Base-by-base conservation (phyloP, 176 grass and related monocot genomes). In the Carex parvula region DNA sequence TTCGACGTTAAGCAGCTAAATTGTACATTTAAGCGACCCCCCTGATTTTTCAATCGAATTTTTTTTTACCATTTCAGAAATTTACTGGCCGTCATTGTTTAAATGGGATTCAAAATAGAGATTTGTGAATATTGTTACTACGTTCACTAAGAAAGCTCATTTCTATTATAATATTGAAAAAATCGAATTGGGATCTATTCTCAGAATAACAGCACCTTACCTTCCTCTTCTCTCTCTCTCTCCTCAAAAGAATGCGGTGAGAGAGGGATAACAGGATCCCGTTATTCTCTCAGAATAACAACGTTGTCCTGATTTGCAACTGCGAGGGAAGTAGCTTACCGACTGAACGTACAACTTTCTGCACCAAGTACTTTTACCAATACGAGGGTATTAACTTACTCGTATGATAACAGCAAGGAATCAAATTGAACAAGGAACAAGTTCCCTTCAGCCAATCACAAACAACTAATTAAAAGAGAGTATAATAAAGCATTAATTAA, bases 401-500 rank as follows among this genome's bases (percentile, higher is more conserved):
- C 55, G 4, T 17, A 20, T n/a, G 20, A 60, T 18, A 7, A 60
- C 57, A 59, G 8, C n/a, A 62, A 21, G 18, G 8, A 21, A 62
- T 62, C 20, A 62, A 24, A 9, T 3, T 22, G 60, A 62, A 32
- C 73, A 55, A 55, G 48, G 44, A 12, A 76, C 30, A 8, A 5
- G 56, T 26, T 18, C 2, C 12, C 13, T 57, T 15, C 14, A 33
- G 22, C 22, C 50, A 78, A 56, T 14, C 4, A 53, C 21, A 56
- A 32, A 15, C 48, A 78, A 56, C 17, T 44, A 64, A 64, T 14
- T 48, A 16, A 3, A 81, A 6, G 30, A 81, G 17, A 46, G 26
- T 6, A 64, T 81, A 21, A 42, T n/a, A 64, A 63, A 61, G 24
- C 59, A 81, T 64, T 64, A 81, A 24, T 26, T 64, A 62, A 81